Evolutionary conservation across 176 grass and related monocot genomes (phyloP).

Genomic region (Alloteropsis semialata): DNA sequence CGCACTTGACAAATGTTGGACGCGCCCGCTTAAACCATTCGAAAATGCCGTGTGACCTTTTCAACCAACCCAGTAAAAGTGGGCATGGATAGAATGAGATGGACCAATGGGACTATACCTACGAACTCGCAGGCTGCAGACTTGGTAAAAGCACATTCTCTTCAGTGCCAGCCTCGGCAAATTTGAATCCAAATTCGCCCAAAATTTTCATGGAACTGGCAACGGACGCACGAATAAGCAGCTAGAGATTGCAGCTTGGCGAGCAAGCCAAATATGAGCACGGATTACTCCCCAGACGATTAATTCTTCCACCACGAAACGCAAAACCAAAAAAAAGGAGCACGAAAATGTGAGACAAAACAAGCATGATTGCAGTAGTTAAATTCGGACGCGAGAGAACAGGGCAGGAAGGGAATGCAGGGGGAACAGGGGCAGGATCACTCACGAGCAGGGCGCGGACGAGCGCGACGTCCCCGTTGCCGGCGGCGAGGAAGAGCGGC

Average conservation of each 20-base stretch:
- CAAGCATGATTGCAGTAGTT: background rate
- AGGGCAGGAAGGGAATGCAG: background rate
- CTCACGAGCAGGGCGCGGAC: constrained; percentile 78
- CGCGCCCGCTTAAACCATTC: constrained; percentile 26
- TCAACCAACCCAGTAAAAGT: background rate
- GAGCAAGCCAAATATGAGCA: background rate
- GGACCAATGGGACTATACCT: background rate
- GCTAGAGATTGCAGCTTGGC: background rate
- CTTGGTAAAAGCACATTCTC: background rate
- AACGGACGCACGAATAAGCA: background rate
- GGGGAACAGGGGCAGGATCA: background rate
- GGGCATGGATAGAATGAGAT: too few relatives aligned
- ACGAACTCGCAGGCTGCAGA: background rate
- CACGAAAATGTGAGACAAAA: background rate
- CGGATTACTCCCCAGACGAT: background rate
- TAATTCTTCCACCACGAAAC: background rate
- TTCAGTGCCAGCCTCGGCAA: background rate
- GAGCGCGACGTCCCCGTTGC: constrained; percentile 76
- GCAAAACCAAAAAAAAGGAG: background rate
- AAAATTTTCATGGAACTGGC: background rate
- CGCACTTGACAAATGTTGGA: background rate
- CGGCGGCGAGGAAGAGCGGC: constrained; percentile 92
- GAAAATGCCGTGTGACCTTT: constrained; percentile 14
- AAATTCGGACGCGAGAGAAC: background rate
- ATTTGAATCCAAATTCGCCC: background rate